Evolutionary conservation across 495 filamentous ascomycete species (phyloP), one percentile per base, ranked within the genome.

Genomic region (Aspergillus bertholletiae): DNA sequence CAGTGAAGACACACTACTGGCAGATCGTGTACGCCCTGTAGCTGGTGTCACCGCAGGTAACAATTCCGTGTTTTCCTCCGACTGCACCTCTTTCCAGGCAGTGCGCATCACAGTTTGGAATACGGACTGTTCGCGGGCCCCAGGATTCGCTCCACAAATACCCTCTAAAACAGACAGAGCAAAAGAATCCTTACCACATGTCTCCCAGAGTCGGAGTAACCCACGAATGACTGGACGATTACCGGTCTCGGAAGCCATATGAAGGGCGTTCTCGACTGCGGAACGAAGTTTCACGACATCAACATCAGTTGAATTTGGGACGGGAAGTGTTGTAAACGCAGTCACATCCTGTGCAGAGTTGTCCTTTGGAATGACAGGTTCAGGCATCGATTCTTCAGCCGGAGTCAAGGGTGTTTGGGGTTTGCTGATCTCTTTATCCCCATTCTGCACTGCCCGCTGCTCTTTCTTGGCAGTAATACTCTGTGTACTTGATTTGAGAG

Each of bases 1-100:
- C 22, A 79, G 48, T 13, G 71, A 75, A 9, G 75, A 78, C 12
- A 67, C 65, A 22, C 70, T 80, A 27, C 67, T 59, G 83, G 73
- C 55, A 78, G 72, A 72, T 7, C 58, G 59, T 12, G 55, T 49
- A 18, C 65, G 55, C 15, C 43, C 51, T 23, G 54, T 24, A 26
- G 18, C 24, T 37, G 61, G 57, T 17, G 46, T 30, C 17, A 53
- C 39, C 45, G 22, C 45, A 23, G 53, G 32, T 21, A 44, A 40
- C 1, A 35, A 37, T 7, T 35, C 49, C 15, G 52, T 18, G n/a
- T 34, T 55, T 15, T 52, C 51, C 24, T 62, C 58, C 2, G 58
- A 41, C n/a, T 40, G 58, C 3, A 59, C 43, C 26, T 63, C 58
- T 21, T 58, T 57, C 51, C 57, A 61, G 8, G 62, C 62, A 39